Evolutionary conservation across 2,329 filamentous ascomycete species (phyloP).

Genomic region (Ascochyta koolunga): DNA sequence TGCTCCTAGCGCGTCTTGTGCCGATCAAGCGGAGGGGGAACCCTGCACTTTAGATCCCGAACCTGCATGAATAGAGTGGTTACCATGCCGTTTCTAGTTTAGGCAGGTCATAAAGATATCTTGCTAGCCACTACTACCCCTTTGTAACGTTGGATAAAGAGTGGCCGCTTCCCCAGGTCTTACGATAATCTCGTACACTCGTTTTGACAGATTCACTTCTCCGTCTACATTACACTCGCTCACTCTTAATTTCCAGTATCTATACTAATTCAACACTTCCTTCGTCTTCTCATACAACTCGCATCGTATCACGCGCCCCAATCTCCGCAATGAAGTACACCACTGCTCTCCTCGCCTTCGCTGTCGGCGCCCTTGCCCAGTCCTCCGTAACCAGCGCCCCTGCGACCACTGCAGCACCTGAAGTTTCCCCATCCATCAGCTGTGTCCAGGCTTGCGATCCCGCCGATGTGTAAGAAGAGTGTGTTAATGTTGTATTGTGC

Average conservation of each 20-base stretch:
- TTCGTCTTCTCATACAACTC: not conserved
- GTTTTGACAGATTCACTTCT: constrained; percentile 13
- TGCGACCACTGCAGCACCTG: constrained; percentile 37
- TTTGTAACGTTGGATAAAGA: constrained; percentile 14
- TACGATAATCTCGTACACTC: constrained; percentile 9
- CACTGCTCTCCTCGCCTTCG: constrained; percentile 53
- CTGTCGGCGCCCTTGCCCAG: constrained; percentile 54
- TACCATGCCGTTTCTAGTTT: not conserved
- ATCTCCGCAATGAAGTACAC: constrained; percentile 52
- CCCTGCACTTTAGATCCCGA: constrained; percentile 23
- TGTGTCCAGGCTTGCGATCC: constrained; percentile 48
- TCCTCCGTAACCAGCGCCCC: constrained; percentile 45
- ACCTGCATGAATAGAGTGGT: constrained; percentile 10
- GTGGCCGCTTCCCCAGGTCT: constrained; percentile 8
- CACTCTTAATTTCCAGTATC: constrained; percentile 5
- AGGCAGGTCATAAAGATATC: constrained; percentile 5
- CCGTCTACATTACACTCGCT: constrained; percentile 13
- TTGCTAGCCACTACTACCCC: constrained; percentile 3
- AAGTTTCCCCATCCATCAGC: constrained; percentile 34
- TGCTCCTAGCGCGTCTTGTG: constrained; percentile 29
- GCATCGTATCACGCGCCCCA: constrained; percentile 10
- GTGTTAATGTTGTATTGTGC: too few relatives aligned
- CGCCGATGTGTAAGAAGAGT: constrained; percentile 50
- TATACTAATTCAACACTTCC: constrained; percentile 5
- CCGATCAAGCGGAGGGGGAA: constrained; percentile 23